These are phyloP conservation scores for Hebeloma cylindrosporum DNA, from an alignment of 768 basidiomycete genomes.

Conservation along the genomic window DNA sequence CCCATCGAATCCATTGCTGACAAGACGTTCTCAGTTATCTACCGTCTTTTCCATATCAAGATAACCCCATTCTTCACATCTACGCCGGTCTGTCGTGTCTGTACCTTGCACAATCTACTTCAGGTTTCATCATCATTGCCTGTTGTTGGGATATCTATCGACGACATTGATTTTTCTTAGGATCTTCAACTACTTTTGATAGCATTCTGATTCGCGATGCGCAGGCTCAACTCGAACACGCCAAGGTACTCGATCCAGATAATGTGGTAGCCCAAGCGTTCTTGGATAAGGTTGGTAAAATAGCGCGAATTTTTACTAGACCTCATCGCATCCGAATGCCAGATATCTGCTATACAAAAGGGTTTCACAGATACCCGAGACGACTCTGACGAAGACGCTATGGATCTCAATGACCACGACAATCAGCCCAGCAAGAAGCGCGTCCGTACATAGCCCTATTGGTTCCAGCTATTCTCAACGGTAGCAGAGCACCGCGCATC, in stretches of 20 bases:
- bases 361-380: constrained; percentile 12
- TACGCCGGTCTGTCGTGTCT: constrained; percentile 80
- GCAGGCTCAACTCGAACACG: constrained; percentile 64
- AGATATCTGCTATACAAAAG: constrained; percentile 23
- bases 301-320: neutral
- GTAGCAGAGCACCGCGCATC: neutral
- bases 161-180: constrained; percentile 2
- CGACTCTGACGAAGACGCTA: constrained; percentile 40
- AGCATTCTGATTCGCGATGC: constrained; percentile 48
- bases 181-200: constrained; percentile 25
- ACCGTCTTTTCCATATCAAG: constrained; percentile 84
- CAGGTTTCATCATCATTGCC: constrained; percentile 5
- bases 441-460: constrained; percentile 13
- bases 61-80: constrained; percentile 74
- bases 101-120: constrained; percentile 50
- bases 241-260: constrained; percentile 56
- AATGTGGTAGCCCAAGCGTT: constrained; percentile 55
- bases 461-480: neutral
- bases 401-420: constrained; percentile 24
- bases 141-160: constrained; percentile 2
- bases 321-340: constrained; percentile 6
- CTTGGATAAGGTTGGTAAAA: constrained; percentile 45
- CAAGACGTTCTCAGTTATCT: constrained; percentile 57
- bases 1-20: constrained; percentile 4
- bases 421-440: constrained; percentile 26